A percentile compares a stretch with the other conserved stretches of the same genome.
Evolutionary conservation across 2,329 filamentous ascomycete genomes (phyloP).

Genomic region (Trichoderma simmonsii): DNA sequence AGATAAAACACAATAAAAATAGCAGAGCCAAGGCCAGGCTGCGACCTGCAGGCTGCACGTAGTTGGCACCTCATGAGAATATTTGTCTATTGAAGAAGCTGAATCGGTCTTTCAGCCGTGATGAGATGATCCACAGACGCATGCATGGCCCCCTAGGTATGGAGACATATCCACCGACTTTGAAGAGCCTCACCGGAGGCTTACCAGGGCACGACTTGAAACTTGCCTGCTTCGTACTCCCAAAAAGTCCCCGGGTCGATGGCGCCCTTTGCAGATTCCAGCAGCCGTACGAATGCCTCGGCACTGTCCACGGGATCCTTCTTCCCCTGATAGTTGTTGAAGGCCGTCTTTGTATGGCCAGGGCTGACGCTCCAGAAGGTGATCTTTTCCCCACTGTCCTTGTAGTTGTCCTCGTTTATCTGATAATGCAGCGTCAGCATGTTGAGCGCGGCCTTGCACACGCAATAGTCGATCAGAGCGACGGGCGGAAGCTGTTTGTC

Average conservation of each 20-base stretch:
- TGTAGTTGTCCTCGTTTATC: constrained; percentile 13
- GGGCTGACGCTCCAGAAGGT: constrained; percentile 23
- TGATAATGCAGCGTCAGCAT: constrained; percentile 23
- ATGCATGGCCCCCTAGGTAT: neutral
- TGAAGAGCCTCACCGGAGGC: neutral
- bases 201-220: constrained; percentile 1
- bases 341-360: constrained; percentile 22
- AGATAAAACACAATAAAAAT: neutral
- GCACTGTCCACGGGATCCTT: constrained; percentile 12
- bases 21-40: neutral
- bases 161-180: neutral
- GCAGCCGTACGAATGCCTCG: constrained; percentile 7
- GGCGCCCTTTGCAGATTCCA: constrained; percentile 10
- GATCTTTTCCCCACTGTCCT: constrained; percentile 6
- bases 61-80: neutral
- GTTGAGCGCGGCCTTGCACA: constrained; percentile 24
- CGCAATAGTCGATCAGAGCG: constrained; percentile 16
- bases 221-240: constrained; percentile 9
- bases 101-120: neutral
- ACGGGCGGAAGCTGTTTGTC: neutral
- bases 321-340: constrained; percentile 21
- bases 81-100: neutral
- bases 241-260: constrained; percentile 12
- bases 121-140: neutral
- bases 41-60: neutral